phyloP scores from a whole-genome alignment of 208 protist species.

The Leishmania tropica region DNA sequence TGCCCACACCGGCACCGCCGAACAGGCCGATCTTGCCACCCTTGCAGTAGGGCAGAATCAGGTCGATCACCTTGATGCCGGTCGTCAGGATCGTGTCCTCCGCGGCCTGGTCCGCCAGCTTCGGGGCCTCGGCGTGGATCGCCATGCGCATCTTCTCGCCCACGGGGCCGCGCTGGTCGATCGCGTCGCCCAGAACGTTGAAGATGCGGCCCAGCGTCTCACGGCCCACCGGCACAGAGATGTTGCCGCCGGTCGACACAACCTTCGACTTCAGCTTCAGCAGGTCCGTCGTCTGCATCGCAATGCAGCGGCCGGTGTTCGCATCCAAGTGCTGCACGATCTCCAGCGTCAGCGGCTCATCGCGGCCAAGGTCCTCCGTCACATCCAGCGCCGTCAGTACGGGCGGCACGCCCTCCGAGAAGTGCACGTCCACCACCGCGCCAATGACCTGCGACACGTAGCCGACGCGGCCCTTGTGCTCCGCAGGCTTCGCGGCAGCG shows the following conservation, averaged over 20 bases:
- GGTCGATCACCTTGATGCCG: conserved; percentile 99
- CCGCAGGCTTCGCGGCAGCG: conserved; percentile 35
- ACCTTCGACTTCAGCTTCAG: conserved; percentile 95
- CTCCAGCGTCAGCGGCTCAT: conserved; percentile 95
- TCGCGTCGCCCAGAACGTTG: conserved; percentile 99
- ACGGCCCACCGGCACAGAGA: conserved; percentile 96
- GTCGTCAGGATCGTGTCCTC: conserved; percentile 96
- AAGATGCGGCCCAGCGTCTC: conserved; percentile 98
- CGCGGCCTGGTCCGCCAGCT: conserved; percentile 93
- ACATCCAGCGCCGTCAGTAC: conserved; percentile 97
- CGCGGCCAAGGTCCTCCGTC: conserved; percentile 72
- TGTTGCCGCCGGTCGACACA: conserved; percentile 94
- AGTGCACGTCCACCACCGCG: conserved; percentile 98
- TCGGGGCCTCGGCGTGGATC: conserved; percentile 96
- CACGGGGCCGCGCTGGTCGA: conserved; percentile 97
- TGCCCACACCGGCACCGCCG: conserved; percentile 98
- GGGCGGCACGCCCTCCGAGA: conserved; percentile 94
- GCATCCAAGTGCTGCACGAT: conserved; percentile 97
- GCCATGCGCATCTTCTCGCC: conserved; percentile 84
- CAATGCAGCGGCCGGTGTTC: conserved; percentile 98
- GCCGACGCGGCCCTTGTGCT: conserved; percentile 83
- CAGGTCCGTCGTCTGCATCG: conserved; percentile 98
- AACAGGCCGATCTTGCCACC: conserved; percentile 99
- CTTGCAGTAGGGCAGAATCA: conserved; percentile 98
- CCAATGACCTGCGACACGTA: conserved; percentile 96